Percentiles rank a stretch among this genome's conserved stretches.
Conservation (phyloP, 768 basidiomycete species). For the Lyophyllum semitale region DNA sequence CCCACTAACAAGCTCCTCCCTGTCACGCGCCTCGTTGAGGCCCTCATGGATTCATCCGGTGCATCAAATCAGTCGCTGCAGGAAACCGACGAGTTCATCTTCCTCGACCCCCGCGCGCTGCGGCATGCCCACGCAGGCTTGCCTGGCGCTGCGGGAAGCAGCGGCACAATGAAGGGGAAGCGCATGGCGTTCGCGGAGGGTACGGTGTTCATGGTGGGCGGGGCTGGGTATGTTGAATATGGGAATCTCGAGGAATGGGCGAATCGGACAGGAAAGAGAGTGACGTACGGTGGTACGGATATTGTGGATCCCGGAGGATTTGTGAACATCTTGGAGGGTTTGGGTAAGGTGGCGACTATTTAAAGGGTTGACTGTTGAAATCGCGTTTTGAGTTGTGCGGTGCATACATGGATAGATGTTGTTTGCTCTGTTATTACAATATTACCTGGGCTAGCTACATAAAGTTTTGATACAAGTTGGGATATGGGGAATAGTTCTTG, state of each 20-base stretch:
- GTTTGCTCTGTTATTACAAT: slow-evolving; percentile 1
- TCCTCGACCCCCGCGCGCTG: slow-evolving; percentile 88
- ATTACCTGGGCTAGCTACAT: slow-evolving; percentile 10
- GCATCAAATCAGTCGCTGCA: slow-evolving; percentile 93
- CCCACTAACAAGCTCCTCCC: slow-evolving; percentile 93
- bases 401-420: not conserved
- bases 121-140: slow-evolving; percentile 52
- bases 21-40: slow-evolving; percentile 90
- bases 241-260: slow-evolving; percentile 97
- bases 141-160: slow-evolving; percentile 55
- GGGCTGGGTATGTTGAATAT: slow-evolving; percentile 96
- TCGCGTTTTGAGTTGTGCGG: not conserved
- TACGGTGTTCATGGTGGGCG: slow-evolving; percentile 93
- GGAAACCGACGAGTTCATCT: slow-evolving; percentile 94
- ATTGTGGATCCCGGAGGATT: slow-evolving; percentile 90
- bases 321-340: slow-evolving; percentile 64
- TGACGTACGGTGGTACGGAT: slow-evolving; percentile 96
- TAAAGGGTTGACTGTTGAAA: not conserved
- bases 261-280: slow-evolving; percentile 72
- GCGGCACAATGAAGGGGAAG: slow-evolving; percentile 39
- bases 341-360: slow-evolving; percentile 49
- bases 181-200: slow-evolving; percentile 85
- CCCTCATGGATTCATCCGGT: slow-evolving; percentile 94
- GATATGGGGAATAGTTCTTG: not conserved
- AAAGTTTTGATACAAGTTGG: not conserved